These are phyloP conservation scores for Hapsidospora chrysogenum DNA, from an alignment of 495 filamentous ascomycete species.

Conservation along the genomic window DNA sequence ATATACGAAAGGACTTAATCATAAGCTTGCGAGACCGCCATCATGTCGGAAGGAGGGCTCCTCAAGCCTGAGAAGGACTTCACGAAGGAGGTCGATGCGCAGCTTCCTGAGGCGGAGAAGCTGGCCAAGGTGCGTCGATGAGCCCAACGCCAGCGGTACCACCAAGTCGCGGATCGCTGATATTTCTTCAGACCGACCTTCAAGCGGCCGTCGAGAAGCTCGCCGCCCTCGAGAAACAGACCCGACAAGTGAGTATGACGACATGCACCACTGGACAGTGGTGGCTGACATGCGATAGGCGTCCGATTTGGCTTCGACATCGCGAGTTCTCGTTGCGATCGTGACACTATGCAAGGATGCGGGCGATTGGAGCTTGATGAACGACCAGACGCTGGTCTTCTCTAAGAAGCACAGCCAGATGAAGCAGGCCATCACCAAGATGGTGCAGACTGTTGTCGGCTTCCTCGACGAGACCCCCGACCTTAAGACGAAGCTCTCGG, in stretches of 20 bases:
- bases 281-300: too few species aligned
- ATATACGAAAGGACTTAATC: neutral
- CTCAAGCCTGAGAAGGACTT: slow-evolving; percentile 53
- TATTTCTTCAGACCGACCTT: slow-evolving; percentile 45
- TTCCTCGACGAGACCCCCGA: slow-evolving; percentile 71
- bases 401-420: slow-evolving; percentile 99
- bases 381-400: slow-evolving; percentile 86
- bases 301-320: slow-evolving; percentile 88
- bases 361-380: slow-evolving; percentile 81
- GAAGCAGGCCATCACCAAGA: slow-evolving; percentile 95
- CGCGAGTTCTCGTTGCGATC: slow-evolving; percentile 67
- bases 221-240: slow-evolving; percentile 78
- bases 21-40: too few species aligned
- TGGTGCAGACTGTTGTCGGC: slow-evolving; percentile 91
- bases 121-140: slow-evolving; percentile 63
- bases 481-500: slow-evolving; percentile 70
- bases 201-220: slow-evolving; percentile 87
- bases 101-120: slow-evolving; percentile 74
- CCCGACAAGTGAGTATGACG: slow-evolving; percentile 56
- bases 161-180: slow-evolving; percentile 3
- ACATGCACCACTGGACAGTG: too few species aligned
- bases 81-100: slow-evolving; percentile 81
- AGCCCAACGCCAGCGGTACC: neutral
- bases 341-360: slow-evolving; percentile 89
- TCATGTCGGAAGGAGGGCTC: slow-evolving; percentile 26